Evolutionary conservation across 73 alveolate genomes (phyloP).

Genomic region (Symbiodinium natans): DNA sequence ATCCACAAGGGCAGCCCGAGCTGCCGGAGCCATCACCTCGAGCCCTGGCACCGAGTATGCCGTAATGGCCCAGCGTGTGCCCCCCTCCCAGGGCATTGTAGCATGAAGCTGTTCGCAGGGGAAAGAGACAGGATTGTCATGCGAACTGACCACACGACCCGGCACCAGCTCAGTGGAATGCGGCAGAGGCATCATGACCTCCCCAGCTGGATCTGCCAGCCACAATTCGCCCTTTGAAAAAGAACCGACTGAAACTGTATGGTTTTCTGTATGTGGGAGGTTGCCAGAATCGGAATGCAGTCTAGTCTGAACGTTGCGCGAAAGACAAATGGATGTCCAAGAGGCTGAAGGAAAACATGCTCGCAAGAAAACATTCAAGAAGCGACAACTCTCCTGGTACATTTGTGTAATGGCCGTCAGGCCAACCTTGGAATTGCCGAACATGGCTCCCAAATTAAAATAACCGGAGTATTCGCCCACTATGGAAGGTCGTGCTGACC

Average conservation of each 20-base stretch:
- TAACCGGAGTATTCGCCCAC: neutral
- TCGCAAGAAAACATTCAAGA: neutral
- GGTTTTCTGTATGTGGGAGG: neutral
- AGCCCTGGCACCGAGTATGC: neutral
- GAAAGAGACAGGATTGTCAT: neutral
- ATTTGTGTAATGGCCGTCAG: neutral
- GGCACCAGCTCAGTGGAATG: neutral
- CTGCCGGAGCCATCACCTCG: neutral
- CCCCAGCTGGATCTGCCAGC: no score
- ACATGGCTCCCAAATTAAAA: neutral
- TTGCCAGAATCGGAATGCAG: neutral
- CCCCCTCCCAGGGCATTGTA: neutral
- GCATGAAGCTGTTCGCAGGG: neutral
- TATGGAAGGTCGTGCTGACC: neutral
- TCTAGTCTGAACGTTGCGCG: neutral
- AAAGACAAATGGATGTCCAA: neutral
- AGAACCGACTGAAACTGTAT: neutral
- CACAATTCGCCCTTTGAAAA: neutral
- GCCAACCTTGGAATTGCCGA: neutral
- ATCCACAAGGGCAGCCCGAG: neutral
- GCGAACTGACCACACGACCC: neutral
- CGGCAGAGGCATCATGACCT: neutral
- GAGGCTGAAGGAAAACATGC: neutral
- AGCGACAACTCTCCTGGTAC: neutral
- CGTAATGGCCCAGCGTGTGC: neutral